Base-by-base conservation (phyloP, 148 eudicot genomes). In the Fagopyrum tataricum region DNA sequence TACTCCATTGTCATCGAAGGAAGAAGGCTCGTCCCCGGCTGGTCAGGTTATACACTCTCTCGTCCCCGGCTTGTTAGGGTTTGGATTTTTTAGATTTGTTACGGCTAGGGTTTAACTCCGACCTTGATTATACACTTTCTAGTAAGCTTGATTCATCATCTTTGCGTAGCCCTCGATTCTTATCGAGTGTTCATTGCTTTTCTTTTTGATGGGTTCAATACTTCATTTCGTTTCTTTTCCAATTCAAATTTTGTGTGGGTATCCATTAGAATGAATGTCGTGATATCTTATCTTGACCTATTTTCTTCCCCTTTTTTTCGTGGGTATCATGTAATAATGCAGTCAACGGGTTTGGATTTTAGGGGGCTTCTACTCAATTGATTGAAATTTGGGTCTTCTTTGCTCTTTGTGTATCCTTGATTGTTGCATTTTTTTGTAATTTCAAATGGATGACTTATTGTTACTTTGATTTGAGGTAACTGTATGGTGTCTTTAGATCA, bases 271-370 rank as follows among this genome's bases (percentile, higher is more conserved):
- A 12, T 31, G 18, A 31, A 62, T n/a, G 43, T 17, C 48, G 11
- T 44, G 48, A 11, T 31, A 26, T 62, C 18, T 31, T 11, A 12
- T 37, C 37, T 62, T 62, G 68, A 62, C 68, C 68, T 62, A 62
- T 31, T 1, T 31, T 62, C 68, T 31, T 31, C 68, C 68, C 68
- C 42, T 11, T 62, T 31, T n/a, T 44, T 62, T 26, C 42, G 18
- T 26, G 68, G 68, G 43, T 26, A 26, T 62, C 18, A 13, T 62
- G 68, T 31, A 14, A 4, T 31, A 31, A 62, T 62, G 42, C 43
- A 62, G 68, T 62, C 68, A 62, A 62, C 68, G 68, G 52, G 37
- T 58, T 13, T 58, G 64, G 37, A 7, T 20, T 58, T 23, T 58
- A 20, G 8, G 64, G 64, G 10, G 2, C 20, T 53, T 53, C 55